Evolutionary conservation across 345 rosid species (phyloP), one percentile per base, ranked within the genome.

Genomic region (Brassica rapa): DNA sequence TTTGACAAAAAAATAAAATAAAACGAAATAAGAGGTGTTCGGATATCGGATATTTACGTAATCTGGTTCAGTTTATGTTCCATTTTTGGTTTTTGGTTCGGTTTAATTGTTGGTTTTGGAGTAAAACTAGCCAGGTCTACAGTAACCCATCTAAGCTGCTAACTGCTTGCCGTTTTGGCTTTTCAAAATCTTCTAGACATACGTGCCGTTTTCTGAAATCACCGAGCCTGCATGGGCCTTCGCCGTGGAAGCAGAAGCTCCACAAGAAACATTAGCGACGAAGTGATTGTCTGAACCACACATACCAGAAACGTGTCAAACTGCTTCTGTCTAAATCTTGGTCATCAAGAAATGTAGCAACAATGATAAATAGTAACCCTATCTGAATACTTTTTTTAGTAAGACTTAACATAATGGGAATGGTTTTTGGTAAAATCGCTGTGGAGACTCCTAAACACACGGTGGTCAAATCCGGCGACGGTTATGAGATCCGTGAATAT

Each of bases 401-500:
- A 75, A 73, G 55, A 75, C 19, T 74, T 64, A 63, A 67, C 66
- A 76, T 79, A 1, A 93, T 93, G 98, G 97, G 98, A 16, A 57
- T 88, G 89, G 78, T 91, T 27, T 76, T 93, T 24, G 97, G 98
- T 16, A 93, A 81, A 76, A 89, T 93, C 81, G 66, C 64, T 1
- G 98, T 91, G 1, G 95, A 91, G 76, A 91, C 96, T 1, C 93
- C 98, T 0, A 83, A 87, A 8, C 88, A 87, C 74, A 82, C 91
- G 71, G 86, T 93, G 41, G 19, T 83, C 1, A 74, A 82, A 59
- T 75, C 93, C 72, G 12, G 85, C 4, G 69, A 82, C 4, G 86
- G 85, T 19, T 94, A 94, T 21, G 98, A 94, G 82, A 84, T 92
- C 86, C 90, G 98, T 8, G 88, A 88, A 46, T 94, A 90, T 71